phyloP scores from a whole-genome alignment of 2,329 filamentous ascomycete genomes.

The Colletotrichum sojae region DNA sequence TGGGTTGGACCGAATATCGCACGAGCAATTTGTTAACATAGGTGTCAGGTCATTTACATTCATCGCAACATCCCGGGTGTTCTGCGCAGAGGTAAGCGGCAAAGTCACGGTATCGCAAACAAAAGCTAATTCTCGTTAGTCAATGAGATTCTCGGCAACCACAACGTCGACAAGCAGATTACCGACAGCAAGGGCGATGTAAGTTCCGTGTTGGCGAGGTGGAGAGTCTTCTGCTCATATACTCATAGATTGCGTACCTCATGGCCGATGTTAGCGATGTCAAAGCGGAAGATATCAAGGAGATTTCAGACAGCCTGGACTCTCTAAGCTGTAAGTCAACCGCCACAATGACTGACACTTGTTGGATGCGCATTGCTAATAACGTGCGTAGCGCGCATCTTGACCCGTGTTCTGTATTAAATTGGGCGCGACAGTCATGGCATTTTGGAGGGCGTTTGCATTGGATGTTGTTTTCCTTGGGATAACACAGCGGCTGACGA shows the following conservation, averaged over 20 bases:
- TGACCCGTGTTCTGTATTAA: conserved; percentile 64
- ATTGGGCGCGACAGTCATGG: not conserved
- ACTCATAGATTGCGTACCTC: conserved; percentile 82
- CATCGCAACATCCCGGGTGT: conserved; percentile 98
- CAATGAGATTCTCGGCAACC: conserved; percentile 92
- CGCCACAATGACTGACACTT: not conserved
- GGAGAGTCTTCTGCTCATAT: conserved; percentile 40
- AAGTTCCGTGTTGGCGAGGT: conserved; percentile 46
- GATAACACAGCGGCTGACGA: conserved; percentile 19
- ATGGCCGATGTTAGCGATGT: conserved; percentile 98
- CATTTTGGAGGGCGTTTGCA: conserved; percentile 29
- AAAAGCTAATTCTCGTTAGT: conserved; percentile 64
- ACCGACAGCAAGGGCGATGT: conserved; percentile 94
- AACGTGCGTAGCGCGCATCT: conserved; percentile 55
- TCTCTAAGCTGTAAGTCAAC: conserved; percentile 78
- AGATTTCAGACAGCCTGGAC: conserved; percentile 87
- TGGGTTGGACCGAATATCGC: not conserved
- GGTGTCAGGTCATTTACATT: conserved; percentile 84
- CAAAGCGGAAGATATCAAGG: conserved; percentile 83
- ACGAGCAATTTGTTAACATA: conserved; percentile 35
- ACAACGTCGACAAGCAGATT: conserved; percentile 99
- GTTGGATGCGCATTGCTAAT: conserved; percentile 11
- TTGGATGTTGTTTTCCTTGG: conserved; percentile 1
- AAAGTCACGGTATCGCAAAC: not conserved
- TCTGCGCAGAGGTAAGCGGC: conserved; percentile 77